phyloP scores from a whole-genome alignment of 192 early-diverging fungal species.

The Kickxella alabastrina region DNA sequence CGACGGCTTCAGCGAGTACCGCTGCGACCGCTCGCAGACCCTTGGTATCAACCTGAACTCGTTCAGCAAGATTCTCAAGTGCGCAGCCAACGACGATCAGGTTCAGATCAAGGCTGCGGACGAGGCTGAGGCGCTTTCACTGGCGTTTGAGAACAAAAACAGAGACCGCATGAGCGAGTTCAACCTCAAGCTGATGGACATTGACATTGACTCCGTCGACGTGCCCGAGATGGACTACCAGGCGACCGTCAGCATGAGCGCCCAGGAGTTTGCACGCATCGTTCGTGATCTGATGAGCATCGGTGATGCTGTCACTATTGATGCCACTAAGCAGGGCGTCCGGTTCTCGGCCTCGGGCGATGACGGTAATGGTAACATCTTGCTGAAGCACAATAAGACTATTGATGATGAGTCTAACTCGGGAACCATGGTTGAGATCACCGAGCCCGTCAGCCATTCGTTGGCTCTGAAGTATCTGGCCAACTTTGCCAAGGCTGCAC shows the following conservation, averaged over 20 bases:
- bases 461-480: conserved; percentile 92
- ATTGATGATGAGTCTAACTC: conserved; percentile 65
- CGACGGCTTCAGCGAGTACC: conserved; percentile 80
- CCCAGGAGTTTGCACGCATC: conserved; percentile 87
- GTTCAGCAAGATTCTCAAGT: conserved; percentile 91
- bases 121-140: conserved; percentile 71
- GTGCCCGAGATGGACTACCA: conserved; percentile 96
- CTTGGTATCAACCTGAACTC: conserved; percentile 85
- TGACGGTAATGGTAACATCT: conserved; percentile 77
- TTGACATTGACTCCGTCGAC: conserved; percentile 92
- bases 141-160: conserved; percentile 70
- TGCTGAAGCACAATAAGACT: conserved; percentile 67
- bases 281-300: conserved; percentile 80
- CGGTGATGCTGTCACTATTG: conserved; percentile 87
- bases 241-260: conserved; percentile 82
- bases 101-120: conserved; percentile 90
- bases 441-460: conserved; percentile 74
- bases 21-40: conserved; percentile 86
- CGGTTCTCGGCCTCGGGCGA: conserved; percentile 87
- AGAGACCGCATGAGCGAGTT: conserved; percentile 81
- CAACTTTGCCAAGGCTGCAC: conserved; percentile 94
- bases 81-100: conserved; percentile 86
- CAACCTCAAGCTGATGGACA: conserved; percentile 98
- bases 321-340: conserved; percentile 90
- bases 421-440: conserved; percentile 73